Evolutionary conservation across 768 basidiomycete genomes (phyloP), one percentile per base, ranked within the genome.

Genomic region (Podaxis mareebaensis): DNA sequence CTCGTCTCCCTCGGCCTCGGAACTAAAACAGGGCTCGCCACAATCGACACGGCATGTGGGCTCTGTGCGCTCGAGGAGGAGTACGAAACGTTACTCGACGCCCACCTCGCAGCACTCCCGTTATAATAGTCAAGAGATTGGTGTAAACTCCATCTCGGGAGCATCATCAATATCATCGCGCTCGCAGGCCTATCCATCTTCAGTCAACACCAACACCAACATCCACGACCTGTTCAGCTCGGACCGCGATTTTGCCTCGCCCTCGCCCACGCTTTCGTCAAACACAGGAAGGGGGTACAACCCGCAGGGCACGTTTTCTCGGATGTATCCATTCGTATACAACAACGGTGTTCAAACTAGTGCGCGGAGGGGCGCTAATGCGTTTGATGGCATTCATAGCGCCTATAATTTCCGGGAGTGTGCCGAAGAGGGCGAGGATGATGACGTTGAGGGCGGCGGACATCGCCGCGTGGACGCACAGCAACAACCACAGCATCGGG

Each of bases 51-150:
- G 33, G 10, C 15, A 46, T 17, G 20, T 46, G 10, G 44, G 44
- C 17, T 46, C 44, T 46, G 15, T 46, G 17, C n/a, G 17, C 38
- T 20, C 33, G 39, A 56, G 24, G 36, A 24, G 15, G 56, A 38
- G 38, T 58, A 11, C 22, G n/a, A 60, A 60, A 22, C 48, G 33
- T 4, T 60, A 51, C 22, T 51, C 33, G 30, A 36, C 22, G 10
- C 20, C 49, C 52, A 22, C 42, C n/a, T 24, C 39, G 33, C 58
- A 49, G 22, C 30, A 26, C 2, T 30, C 17, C 7, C 58, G 52
- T 20, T 26, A 76, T 65, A 71, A 73, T 58, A 67, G 75, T 38
- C 68, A 66, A 10, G 69, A 70, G 11, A 68, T 68, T 22, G 69
- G 68, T 17, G 66, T 68, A 3, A 63, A 64, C 17, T 69, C 70